Percentiles rank a stretch among this genome's conserved stretches.
These are phyloP conservation scores for Ophiocytium majus DNA, from an alignment of 352 stramenopile species.

Conservation along the genomic window DNA sequence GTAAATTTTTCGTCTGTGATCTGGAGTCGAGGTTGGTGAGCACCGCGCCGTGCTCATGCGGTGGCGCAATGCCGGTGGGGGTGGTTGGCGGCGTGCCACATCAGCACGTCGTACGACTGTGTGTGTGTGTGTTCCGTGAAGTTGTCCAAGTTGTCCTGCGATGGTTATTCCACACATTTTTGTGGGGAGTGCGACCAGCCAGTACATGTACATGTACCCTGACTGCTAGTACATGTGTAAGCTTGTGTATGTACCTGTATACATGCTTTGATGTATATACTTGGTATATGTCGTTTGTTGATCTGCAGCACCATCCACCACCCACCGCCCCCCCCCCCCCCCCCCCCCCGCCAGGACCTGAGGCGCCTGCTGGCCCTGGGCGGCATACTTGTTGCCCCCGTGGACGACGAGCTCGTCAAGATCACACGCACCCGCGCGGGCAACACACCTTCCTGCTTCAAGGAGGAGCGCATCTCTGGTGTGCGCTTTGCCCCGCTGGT, in stretches of 20 bases:
- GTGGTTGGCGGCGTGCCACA: background rate
- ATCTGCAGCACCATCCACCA: too few relatives aligned
- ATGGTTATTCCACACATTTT: too few relatives aligned
- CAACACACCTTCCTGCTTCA: background rate
- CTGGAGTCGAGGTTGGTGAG: background rate
- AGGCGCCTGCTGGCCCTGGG: background rate
- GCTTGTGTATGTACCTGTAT: too few relatives aligned
- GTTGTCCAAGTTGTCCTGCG: too few relatives aligned
- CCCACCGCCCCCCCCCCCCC: too few relatives aligned
- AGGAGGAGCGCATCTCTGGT: background rate
- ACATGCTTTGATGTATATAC: too few relatives aligned
- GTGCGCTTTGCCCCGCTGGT: constrained; percentile 1
- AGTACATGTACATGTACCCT: too few relatives aligned
- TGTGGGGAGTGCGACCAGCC: too few relatives aligned
- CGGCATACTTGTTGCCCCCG: background rate
- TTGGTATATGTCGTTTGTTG: too few relatives aligned
- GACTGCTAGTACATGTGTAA: too few relatives aligned
- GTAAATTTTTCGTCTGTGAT: background rate
- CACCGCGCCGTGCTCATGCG: background rate
- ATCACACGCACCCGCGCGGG: background rate
- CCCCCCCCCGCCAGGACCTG: constrained; percentile 7
- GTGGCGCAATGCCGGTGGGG: background rate
- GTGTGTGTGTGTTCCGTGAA: background rate
- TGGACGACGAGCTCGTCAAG: background rate
- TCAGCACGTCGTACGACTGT: background rate